Base-by-base conservation (phyloP, 768 basidiomycete species). In the Boletus rubescentipes region DNA sequence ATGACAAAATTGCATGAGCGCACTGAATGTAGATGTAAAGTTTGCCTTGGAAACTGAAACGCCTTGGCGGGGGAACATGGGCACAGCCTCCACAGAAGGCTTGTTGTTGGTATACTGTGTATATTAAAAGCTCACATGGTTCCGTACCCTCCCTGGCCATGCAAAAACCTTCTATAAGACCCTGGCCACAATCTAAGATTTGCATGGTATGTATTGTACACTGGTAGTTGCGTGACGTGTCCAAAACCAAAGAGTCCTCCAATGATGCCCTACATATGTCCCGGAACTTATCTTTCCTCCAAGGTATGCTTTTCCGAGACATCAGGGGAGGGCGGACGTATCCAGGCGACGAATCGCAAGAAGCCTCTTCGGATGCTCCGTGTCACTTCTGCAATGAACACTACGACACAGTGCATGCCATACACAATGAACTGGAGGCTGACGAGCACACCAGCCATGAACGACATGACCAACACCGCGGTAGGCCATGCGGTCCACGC, bases 341-440 rank as follows among this genome's bases (percentile, higher is more conserved):
- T 48, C 58, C 61, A 48, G 6, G 38, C 10, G 9, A 60, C 9
- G 44, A 52, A 66, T 14, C 52, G 49, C 37, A 56, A 21, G 31
- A 64, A 7, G 9, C 61, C 51, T 31, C 58, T 59, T 14, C 61
- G 58, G 3, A 57, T 29, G 26, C 11, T 18, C 16, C 60, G 57
- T 3, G 23, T 14, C 5, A 41, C 21, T 7, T 61, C 56, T 21
- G 35, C 40, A 2, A 67, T 10, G n/a, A 58, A 44, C 15, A 59
- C 54, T 23, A 57, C 57, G 3, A 20, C 40, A 7, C 67, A 71
- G 68, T 59, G 68, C 4, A 74, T 62, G 2, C 83, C 82, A 64
- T 75, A 86, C 18, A 85, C 78, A 18, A 88, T 70, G 68, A 86
- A 89, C 69, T 89, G 87, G 41, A 88, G 69, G 8, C 76, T 78